These are phyloP conservation scores for Fusarium gaditjirri DNA, from an alignment of 2,329 filamentous ascomycete species.

Conservation along the genomic window DNA sequence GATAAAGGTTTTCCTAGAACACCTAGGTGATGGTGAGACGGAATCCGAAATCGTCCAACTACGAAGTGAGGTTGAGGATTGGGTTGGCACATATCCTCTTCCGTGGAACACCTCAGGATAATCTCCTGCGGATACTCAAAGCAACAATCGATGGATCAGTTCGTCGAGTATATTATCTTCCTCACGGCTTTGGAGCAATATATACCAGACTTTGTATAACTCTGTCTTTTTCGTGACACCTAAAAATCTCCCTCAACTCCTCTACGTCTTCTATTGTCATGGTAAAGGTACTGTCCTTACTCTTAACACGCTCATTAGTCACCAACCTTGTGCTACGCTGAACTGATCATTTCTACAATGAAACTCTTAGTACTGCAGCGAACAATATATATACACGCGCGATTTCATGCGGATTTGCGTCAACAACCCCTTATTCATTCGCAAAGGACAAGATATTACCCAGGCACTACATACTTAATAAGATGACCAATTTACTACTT, in stretches of 20 bases:
- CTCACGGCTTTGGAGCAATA: not conserved
- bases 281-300: not conserved
- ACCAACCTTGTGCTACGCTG: not conserved
- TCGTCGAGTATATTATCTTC: not conserved
- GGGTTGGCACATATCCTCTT: constrained; percentile 78
- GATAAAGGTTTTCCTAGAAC: constrained; percentile 74
- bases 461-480: not conserved
- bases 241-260: not conserved
- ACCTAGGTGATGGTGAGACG: constrained; percentile 73
- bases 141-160: not conserved
- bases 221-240: not conserved
- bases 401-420: not conserved
- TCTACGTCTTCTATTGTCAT: not conserved
- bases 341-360: not conserved
- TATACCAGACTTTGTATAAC: not conserved
- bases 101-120: constrained; percentile 67
- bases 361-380: not conserved
- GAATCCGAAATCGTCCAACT: constrained; percentile 78
- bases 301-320: not conserved
- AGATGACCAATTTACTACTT: not conserved
- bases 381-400: not conserved
- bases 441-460: not conserved
- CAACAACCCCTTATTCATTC: not conserved
- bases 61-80: constrained; percentile 79
- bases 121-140: not conserved